Evolutionary conservation across 2,329 filamentous ascomycete genomes (phyloP).

Genomic region (Stachybotrys elegans): DNA sequence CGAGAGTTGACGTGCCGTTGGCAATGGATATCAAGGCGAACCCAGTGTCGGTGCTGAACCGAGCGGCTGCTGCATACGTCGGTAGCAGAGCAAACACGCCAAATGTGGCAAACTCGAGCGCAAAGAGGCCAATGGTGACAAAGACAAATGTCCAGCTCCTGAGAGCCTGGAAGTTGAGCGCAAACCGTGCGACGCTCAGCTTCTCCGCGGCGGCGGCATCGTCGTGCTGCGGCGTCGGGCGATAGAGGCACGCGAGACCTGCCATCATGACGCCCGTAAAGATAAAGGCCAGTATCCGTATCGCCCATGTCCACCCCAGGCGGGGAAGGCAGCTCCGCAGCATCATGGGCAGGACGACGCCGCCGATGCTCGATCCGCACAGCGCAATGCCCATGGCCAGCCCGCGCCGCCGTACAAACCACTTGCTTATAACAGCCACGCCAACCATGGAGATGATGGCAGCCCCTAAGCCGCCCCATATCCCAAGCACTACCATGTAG

Average conservation of each 20-base stretch:
- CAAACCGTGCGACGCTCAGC: slow-evolving; percentile 10
- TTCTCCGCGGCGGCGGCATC: slow-evolving; percentile 4
- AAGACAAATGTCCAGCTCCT: slow-evolving; percentile 34
- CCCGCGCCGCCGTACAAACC: slow-evolving; percentile 18
- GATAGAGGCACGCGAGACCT: slow-evolving; percentile 26
- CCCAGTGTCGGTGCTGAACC: slow-evolving; percentile 32
- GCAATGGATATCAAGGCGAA: slow-evolving; percentile 39
- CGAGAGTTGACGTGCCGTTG: slow-evolving; percentile 37
- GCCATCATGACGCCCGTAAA: slow-evolving; percentile 19
- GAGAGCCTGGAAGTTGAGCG: slow-evolving; percentile 35
- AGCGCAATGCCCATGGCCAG: slow-evolving; percentile 20
- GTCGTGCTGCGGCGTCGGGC: slow-evolving; percentile 15
- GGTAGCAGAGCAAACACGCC: slow-evolving; percentile 41
- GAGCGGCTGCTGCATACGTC: slow-evolving; percentile 33
- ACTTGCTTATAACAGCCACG: slow-evolving; percentile 24
- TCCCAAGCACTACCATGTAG: slow-evolving; percentile 38
- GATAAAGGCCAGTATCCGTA: slow-evolving; percentile 24
- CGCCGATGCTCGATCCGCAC: slow-evolving; percentile 20
- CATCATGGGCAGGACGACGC: slow-evolving; percentile 27
- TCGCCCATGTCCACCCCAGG: slow-evolving; percentile 28
- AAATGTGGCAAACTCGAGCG: slow-evolving; percentile 44
- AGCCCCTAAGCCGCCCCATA: slow-evolving; percentile 35
- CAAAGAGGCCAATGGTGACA: slow-evolving; percentile 35
- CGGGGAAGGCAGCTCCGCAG: slow-evolving; percentile 20
- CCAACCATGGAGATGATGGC: slow-evolving; percentile 31